phyloP scores from a whole-genome alignment of 2,329 filamentous ascomycete species.

The Cadophora sp. region DNA sequence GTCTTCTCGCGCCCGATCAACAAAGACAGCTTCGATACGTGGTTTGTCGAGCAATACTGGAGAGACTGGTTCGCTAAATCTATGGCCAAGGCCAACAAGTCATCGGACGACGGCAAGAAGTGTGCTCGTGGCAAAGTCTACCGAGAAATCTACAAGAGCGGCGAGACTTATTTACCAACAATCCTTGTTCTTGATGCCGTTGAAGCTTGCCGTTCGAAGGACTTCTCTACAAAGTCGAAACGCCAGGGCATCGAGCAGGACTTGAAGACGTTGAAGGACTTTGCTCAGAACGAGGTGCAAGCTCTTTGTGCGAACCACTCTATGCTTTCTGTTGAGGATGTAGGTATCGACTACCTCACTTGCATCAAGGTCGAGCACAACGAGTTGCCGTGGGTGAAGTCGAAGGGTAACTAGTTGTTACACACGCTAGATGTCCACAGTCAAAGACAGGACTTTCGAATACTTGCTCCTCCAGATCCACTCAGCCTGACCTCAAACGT shows the following conservation, averaged over 20 bases:
- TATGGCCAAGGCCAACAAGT: slow-evolving; percentile 2
- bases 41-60: slow-evolving; percentile 36
- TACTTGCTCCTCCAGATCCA: neutral
- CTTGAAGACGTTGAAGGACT: slow-evolving; percentile 35
- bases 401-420: neutral
- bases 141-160: slow-evolving; percentile 32
- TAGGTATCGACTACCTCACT: slow-evolving; percentile 37
- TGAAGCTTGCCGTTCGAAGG: neutral
- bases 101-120: neutral
- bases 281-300: slow-evolving; percentile 32
- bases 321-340: slow-evolving; percentile 33
- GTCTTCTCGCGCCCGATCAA: slow-evolving; percentile 14
- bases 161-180: slow-evolving; percentile 36
- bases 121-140: slow-evolving; percentile 29
- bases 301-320: slow-evolving; percentile 34
- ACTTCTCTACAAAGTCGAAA: slow-evolving; percentile 7
- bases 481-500: neutral
- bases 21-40: slow-evolving; percentile 40
- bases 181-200: slow-evolving; percentile 11
- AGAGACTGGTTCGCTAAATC: slow-evolving; percentile 37
- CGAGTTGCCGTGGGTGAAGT: slow-evolving; percentile 37
- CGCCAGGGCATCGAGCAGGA: slow-evolving; percentile 24
- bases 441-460: neutral
- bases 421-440: neutral
- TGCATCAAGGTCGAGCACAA: slow-evolving; percentile 34